Percentiles rank a stretch among this genome's conserved stretches.
phyloP scores from a whole-genome alignment of 2,329 filamentous ascomycete genomes.

The Dactylellina drechsleri region DNA sequence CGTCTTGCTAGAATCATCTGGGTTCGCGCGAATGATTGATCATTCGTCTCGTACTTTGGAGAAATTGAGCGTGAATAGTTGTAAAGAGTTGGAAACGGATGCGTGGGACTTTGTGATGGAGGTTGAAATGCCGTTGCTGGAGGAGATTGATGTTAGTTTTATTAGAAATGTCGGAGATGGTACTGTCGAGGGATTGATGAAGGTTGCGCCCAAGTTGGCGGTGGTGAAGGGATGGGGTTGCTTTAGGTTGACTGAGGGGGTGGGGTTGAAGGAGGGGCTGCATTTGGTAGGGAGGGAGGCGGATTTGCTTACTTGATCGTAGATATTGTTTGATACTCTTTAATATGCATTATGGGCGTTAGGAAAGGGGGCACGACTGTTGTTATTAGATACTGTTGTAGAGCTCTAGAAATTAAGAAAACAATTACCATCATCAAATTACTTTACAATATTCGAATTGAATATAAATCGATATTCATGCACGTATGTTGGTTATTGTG shows the following conservation, averaged over 20 bases:
- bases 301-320: constrained; percentile 37
- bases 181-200: constrained; percentile 53
- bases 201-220: constrained; percentile 51
- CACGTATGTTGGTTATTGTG: too few species aligned
- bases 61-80: constrained; percentile 56
- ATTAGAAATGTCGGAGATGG: constrained; percentile 56
- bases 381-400: too few species aligned
- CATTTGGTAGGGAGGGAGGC: constrained; percentile 50
- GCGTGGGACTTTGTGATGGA: constrained; percentile 44
- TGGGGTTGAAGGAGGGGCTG: constrained; percentile 30
- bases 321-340: background rate
- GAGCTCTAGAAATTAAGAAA: too few species aligned
- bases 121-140: constrained; percentile 39
- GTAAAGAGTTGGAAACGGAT: constrained; percentile 42
- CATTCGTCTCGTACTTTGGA: constrained; percentile 56
- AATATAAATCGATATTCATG: too few species aligned
- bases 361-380: background rate
- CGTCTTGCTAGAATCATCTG: constrained; percentile 44
- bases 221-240: constrained; percentile 57
- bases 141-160: constrained; percentile 57
- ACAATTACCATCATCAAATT: too few species aligned
- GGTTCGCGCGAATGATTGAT: constrained; percentile 48
- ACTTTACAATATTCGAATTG: too few species aligned
- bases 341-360: background rate
- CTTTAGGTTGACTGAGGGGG: constrained; percentile 61